Conservation (phyloP, 73 alveolate species). For the Blepharisma japonicum region DNA sequence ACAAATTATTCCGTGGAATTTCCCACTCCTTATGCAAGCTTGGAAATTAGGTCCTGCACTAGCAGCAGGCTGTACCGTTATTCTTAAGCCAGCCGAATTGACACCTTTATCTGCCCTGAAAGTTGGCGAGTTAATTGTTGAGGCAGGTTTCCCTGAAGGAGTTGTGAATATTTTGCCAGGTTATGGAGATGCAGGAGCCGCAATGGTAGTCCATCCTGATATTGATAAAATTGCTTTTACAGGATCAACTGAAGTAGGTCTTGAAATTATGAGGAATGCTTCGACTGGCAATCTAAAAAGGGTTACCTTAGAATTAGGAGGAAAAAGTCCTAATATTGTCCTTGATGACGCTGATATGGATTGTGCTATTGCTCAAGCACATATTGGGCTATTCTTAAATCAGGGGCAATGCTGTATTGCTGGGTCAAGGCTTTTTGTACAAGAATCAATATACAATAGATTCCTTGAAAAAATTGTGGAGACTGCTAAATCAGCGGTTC, state of each 20-base stretch:
- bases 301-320: slow-evolving; percentile 87
- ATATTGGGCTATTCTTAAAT: slow-evolving; percentile 68
- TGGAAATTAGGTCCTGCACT: slow-evolving; percentile 86
- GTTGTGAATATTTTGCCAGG: slow-evolving; percentile 83
- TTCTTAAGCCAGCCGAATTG: slow-evolving; percentile 85
- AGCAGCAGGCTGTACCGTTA: slow-evolving; percentile 86
- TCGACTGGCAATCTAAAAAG: slow-evolving; percentile 63
- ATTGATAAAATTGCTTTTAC: slow-evolving; percentile 88
- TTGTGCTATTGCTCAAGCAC: slow-evolving; percentile 71
- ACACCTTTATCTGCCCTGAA: slow-evolving; percentile 82
- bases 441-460: slow-evolving; percentile 84
- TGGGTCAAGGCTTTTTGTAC: slow-evolving; percentile 82
- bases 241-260: slow-evolving; percentile 86
- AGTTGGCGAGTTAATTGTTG: slow-evolving; percentile 66
- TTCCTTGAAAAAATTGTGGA: slow-evolving; percentile 64
- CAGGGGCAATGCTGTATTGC: slow-evolving; percentile 88
- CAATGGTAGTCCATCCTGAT: slow-evolving; percentile 66
- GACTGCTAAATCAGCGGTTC: slow-evolving; percentile 50
- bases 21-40: slow-evolving; percentile 79
- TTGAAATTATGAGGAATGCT: slow-evolving; percentile 63
- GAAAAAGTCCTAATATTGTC: slow-evolving; percentile 81
- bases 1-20: slow-evolving; percentile 89
- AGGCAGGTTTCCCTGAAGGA: slow-evolving; percentile 88
- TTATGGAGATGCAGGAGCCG: slow-evolving; percentile 78
- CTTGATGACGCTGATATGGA: slow-evolving; percentile 88